Evolutionary conservation across 148 eudicot genomes (phyloP).

Genomic region (Hydrangea macrophylla): DNA sequence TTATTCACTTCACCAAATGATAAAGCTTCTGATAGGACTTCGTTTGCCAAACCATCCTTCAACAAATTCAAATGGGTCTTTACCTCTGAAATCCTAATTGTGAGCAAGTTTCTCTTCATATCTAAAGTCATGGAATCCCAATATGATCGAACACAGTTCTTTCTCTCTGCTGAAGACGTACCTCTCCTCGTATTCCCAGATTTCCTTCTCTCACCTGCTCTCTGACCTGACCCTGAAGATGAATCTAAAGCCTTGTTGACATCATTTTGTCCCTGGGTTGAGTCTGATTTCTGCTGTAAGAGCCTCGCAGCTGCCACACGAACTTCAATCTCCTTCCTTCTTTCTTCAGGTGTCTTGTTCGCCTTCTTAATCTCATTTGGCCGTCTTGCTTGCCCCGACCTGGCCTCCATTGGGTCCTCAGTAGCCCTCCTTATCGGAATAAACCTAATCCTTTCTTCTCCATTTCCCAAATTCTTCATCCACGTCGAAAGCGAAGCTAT

Average conservation of each 20-base stretch:
- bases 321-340: constrained; percentile 91
- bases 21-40: constrained; percentile 70
- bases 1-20: constrained; percentile 51
- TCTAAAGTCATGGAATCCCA: constrained; percentile 72
- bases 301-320: constrained; percentile 91
- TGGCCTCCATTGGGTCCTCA: constrained; percentile 83
- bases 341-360: constrained; percentile 78
- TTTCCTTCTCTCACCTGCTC: constrained; percentile 61
- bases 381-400: constrained; percentile 43
- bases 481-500: constrained; percentile 68
- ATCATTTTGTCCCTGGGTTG: constrained; percentile 19
- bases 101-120: constrained; percentile 58
- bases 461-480: constrained; percentile 80
- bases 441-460: constrained; percentile 70
- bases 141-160: constrained; percentile 66
- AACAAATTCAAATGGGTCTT: constrained; percentile 53
- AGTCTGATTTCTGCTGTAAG: constrained; percentile 77
- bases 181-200: constrained; percentile 45
- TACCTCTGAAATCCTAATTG: constrained; percentile 50
- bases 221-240: constrained; percentile 28
- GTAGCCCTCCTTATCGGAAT: constrained; percentile 54
- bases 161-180: constrained; percentile 61
- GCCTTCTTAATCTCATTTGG: constrained; percentile 90
- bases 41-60: constrained; percentile 53
- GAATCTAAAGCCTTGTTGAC: constrained; percentile 38